Evolutionary conservation across 108 stramenopile species (phyloP).

Genomic region (Skeletonema menzelii): DNA sequence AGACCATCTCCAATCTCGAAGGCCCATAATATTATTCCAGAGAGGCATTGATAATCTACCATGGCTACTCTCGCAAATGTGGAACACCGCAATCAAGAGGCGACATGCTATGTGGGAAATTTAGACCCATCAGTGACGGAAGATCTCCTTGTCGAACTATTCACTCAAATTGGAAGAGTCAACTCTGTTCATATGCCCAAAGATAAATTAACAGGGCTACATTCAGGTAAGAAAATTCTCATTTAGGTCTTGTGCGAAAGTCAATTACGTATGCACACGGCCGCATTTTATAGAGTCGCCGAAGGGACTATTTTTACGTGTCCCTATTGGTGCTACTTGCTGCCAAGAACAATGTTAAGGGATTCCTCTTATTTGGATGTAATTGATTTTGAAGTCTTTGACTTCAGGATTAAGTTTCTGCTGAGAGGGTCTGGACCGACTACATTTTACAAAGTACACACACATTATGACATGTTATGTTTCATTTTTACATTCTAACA

Average conservation of each 20-base stretch:
- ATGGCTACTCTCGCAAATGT: constrained; percentile 91
- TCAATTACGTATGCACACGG: not conserved
- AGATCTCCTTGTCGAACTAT: constrained; percentile 92
- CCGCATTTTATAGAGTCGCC: constrained; percentile 4
- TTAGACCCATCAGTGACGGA: constrained; percentile 88
- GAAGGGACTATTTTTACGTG: constrained; percentile 32
- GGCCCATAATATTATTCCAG: not conserved
- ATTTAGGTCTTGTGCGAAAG: not conserved
- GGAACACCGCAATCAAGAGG: constrained; percentile 99
- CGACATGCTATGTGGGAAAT: constrained; percentile 97
- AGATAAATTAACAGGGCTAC: constrained; percentile 89
- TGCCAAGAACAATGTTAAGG: constrained; percentile 48
- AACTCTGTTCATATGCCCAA: constrained; percentile 97
- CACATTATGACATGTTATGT: not conserved
- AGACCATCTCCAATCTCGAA: not conserved
- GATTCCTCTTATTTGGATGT: constrained; percentile 44
- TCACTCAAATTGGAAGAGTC: constrained; percentile 94
- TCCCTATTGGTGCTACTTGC: constrained; percentile 52
- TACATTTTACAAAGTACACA: constrained; percentile 15
- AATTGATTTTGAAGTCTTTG: constrained; percentile 24
- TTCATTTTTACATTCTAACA: not conserved
- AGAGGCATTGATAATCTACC: not conserved
- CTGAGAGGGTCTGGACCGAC: constrained; percentile 50
- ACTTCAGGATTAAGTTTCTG: constrained; percentile 28
- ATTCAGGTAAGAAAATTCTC: constrained; percentile 13